phyloP scores from a whole-genome alignment of 371 early-diverging fungal species.

The Parasitella parasitica region DNA sequence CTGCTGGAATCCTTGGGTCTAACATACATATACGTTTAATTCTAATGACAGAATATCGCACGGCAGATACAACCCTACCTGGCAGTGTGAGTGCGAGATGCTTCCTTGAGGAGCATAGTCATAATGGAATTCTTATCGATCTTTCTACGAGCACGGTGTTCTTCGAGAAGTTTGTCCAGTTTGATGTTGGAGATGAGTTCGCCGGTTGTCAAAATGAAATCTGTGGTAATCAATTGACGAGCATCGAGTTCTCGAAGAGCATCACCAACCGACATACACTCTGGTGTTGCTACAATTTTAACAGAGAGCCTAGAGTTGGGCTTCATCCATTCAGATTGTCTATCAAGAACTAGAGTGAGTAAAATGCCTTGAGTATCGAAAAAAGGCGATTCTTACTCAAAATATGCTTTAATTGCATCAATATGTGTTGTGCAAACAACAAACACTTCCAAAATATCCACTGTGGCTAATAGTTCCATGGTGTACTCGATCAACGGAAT shows the following conservation, averaged over 20 bases:
- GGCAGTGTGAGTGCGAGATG: constrained; percentile 54
- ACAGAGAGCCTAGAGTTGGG: constrained; percentile 68
- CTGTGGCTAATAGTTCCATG: constrained; percentile 83
- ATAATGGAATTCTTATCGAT: constrained; percentile 88
- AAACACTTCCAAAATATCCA: constrained; percentile 85
- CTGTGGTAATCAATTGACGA: constrained; percentile 75
- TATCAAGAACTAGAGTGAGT: constrained; percentile 17
- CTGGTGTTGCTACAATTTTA: constrained; percentile 72
- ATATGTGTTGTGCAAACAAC: constrained; percentile 84
- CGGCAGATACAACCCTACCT: constrained; percentile 15
- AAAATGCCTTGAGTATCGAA: neutral
- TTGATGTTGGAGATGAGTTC: constrained; percentile 91
- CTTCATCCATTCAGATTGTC: constrained; percentile 72
- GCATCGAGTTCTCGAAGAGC: constrained; percentile 90
- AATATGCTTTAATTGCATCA: constrained; percentile 80
- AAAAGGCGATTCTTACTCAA: constrained; percentile 60
- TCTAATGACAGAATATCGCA: neutral
- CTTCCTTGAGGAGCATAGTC: constrained; percentile 88
- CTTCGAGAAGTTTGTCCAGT: constrained; percentile 72
- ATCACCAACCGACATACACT: constrained; percentile 88
- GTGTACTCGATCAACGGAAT: constrained; percentile 95
- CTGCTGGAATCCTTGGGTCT: constrained; percentile 76
- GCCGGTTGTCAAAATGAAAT: constrained; percentile 92
- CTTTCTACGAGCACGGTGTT: constrained; percentile 68
- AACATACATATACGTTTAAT: neutral